A percentile compares a stretch with the other conserved stretches of the same genome.
Conservation (phyloP, 2,329 filamentous ascomycete genomes). For the Elsinoe necatrix region DNA sequence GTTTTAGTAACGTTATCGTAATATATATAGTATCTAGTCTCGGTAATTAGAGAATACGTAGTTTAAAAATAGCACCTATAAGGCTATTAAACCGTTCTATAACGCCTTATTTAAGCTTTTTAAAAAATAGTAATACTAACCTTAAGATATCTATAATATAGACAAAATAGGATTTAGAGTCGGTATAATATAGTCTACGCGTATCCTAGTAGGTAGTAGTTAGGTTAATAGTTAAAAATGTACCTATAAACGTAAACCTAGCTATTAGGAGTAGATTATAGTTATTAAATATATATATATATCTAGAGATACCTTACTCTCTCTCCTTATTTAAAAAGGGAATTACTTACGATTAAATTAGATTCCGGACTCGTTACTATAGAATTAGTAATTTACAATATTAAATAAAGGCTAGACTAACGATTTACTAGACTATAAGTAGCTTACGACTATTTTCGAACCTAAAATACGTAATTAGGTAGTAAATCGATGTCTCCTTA, state of each 20-base stretch:
- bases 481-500: neutral
- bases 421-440: neutral
- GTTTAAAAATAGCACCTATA: neutral
- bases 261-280: neutral
- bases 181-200: neutral
- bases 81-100: neutral
- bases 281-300: neutral
- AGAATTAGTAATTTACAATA: neutral
- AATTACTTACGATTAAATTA: neutral
- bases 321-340: neutral
- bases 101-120: neutral
- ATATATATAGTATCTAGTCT: neutral
- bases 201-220: neutral
- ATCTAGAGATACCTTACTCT: neutral
- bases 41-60: neutral
- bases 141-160: neutral
- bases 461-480: neutral
- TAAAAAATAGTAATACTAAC: neutral
- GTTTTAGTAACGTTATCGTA: neutral
- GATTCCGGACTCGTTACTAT: neutral
- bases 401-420: conserved; percentile 3
- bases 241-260: neutral
- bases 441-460: neutral
- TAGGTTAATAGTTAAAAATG: neutral
- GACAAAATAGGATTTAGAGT: neutral